Evolutionary conservation across 208 protist genomes (phyloP).

Genomic region (Leishmania tropica): DNA sequence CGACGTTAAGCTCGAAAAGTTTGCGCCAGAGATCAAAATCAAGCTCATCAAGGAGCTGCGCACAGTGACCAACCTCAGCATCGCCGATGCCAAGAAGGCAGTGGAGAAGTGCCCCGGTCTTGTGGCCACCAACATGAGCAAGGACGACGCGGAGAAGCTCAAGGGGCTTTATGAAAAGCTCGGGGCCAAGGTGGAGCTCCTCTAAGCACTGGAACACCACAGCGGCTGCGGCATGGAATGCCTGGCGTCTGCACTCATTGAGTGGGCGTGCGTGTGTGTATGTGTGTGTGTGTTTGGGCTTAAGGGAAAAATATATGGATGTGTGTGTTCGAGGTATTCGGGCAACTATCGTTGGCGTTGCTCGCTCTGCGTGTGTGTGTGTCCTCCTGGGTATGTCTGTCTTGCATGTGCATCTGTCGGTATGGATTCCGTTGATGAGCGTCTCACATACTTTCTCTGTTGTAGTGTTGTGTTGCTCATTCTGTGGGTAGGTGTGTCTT

Average conservation of each 20-base stretch:
- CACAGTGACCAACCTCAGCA: constrained; percentile 82
- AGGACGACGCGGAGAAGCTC: constrained; percentile 90
- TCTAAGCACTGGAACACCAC: constrained; percentile 36
- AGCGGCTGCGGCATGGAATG: background rate
- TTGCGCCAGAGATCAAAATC: constrained; percentile 84
- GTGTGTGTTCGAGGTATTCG: background rate
- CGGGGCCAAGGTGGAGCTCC: constrained; percentile 85
- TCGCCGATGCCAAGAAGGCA: constrained; percentile 88
- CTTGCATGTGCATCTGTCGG: background rate
- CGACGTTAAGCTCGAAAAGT: constrained; percentile 91
- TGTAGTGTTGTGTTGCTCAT: background rate
- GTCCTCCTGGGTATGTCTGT: background rate
- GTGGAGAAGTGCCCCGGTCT: constrained; percentile 91
- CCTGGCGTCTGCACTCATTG: background rate
- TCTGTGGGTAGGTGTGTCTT: background rate
- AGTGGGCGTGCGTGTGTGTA: background rate
- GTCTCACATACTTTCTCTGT: background rate
- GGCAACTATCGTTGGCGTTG: background rate
- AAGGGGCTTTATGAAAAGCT: constrained; percentile 89
- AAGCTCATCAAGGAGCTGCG: constrained; percentile 94
- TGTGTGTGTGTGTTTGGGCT: background rate
- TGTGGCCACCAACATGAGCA: constrained; percentile 86
- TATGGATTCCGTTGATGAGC: background rate
- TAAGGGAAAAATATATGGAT: background rate
- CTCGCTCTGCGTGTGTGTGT: background rate